These are phyloP conservation scores for Daedalea quercina DNA, from an alignment of 768 basidiomycete genomes.

Conservation along the genomic window DNA sequence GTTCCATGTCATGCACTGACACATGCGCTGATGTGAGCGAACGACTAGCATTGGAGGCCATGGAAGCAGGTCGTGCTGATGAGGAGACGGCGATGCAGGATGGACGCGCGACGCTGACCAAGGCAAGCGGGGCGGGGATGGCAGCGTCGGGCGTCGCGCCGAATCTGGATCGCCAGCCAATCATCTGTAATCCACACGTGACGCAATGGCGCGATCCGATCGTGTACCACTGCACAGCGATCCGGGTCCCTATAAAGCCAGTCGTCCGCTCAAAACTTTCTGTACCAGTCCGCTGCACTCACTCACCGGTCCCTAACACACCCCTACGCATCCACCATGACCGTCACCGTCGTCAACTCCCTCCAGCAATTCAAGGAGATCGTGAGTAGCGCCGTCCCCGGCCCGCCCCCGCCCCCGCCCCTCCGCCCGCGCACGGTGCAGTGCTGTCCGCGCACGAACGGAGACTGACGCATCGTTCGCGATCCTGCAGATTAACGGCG, in stretches of 20 bases:
- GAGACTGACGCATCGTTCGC: conserved; percentile 9
- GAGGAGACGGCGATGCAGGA: too few species aligned
- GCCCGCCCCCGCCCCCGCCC: background rate
- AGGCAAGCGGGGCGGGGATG: background rate
- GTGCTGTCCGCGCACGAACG: background rate
- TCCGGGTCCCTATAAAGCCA: background rate
- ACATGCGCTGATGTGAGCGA: too few species aligned
- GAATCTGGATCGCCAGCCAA: background rate
- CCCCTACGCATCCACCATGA: conserved; percentile 7
- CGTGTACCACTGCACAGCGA: background rate
- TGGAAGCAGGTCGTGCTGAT: too few species aligned
- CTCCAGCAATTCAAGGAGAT: conserved; percentile 24
- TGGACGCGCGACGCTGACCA: background rate
- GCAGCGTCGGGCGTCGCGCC: background rate
- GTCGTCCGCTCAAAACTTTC: background rate
- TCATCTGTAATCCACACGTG: conserved; percentile 3
- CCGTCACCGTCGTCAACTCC: conserved; percentile 13
- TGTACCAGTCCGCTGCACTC: background rate
- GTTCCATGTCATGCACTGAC: too few species aligned
- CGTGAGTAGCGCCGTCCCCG: conserved; percentile 29
- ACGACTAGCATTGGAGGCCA: too few species aligned
- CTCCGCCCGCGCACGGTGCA: background rate
- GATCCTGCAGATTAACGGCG: conserved; percentile 34
- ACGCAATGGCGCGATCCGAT: conserved; percentile 4
- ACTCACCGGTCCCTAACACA: background rate